A percentile compares a stretch with the other conserved stretches of the same genome.
These are phyloP conservation scores for Xerocomus amazonicus DNA, from an alignment of 1,284 basidiomycete species.

Conservation along the genomic window DNA sequence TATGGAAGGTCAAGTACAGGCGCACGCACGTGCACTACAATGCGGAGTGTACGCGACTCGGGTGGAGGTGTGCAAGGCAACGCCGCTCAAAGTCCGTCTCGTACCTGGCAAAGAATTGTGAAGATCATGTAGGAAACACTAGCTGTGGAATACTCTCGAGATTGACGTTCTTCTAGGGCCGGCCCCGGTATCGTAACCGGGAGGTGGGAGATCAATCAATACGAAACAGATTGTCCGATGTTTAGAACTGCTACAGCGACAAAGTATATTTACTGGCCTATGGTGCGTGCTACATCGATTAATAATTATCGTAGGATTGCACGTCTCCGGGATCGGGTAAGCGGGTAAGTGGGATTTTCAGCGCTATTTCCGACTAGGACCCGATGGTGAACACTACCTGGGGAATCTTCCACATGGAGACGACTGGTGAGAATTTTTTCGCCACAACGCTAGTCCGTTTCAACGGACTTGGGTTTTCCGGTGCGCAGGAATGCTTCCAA, in stretches of 20 bases:
- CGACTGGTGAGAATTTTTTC: constrained; percentile 31
- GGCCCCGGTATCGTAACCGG: constrained; percentile 15
- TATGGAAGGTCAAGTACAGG: too few relatives aligned
- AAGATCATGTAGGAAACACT: constrained; percentile 18
- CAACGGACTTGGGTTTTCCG: constrained; percentile 19
- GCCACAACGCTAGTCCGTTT: constrained; percentile 31
- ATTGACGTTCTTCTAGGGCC: constrained; percentile 19
- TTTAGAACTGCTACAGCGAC: constrained; percentile 22
- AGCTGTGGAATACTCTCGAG: not conserved
- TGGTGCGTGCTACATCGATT: not conserved
- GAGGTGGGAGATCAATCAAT: constrained; percentile 19
- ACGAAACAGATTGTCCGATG: constrained; percentile 21
- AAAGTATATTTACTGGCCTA: constrained; percentile 5
- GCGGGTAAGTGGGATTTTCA: not conserved
- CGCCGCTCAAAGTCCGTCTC: constrained; percentile 16
- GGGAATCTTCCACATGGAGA: constrained; percentile 21
- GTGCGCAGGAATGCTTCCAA: constrained; percentile 22
- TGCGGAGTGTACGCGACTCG: too few relatives aligned
- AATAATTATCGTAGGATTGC: not conserved
- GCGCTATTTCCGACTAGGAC: not conserved
- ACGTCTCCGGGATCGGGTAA: not conserved
- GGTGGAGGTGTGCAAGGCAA: constrained; percentile 21
- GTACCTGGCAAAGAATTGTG: constrained; percentile 21
- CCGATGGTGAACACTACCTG: constrained; percentile 23
- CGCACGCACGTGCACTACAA: too few relatives aligned